Evolutionary conservation across 345 rosid genomes (phyloP).

Genomic region (Alliaria petiolata): DNA sequence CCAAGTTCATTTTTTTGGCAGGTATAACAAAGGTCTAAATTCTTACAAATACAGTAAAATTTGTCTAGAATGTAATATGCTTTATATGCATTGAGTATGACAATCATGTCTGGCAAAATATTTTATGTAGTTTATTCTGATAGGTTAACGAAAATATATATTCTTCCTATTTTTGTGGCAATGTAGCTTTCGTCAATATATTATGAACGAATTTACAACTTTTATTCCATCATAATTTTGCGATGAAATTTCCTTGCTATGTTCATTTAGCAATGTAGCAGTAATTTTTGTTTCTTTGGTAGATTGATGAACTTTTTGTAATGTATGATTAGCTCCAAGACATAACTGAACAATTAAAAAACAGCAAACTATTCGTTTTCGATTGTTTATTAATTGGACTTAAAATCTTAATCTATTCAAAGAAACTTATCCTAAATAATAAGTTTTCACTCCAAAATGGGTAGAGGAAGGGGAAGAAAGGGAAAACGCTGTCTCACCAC

Average conservation of each 20-base stretch:
- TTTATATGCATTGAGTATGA: not conserved
- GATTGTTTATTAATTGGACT: not conserved
- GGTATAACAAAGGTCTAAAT: slow-evolving; percentile 8
- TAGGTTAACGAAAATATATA: not conserved
- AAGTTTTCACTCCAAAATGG: not conserved
- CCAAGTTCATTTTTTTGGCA: not conserved
- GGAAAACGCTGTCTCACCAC: not conserved
- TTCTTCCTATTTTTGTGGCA: not conserved
- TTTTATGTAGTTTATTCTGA: not conserved
- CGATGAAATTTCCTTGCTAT: not conserved
- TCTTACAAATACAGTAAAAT: not conserved
- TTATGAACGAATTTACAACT: not conserved
- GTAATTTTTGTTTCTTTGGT: not conserved
- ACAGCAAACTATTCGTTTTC: not conserved
- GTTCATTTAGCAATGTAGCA: not conserved
- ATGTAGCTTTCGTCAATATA: not conserved
- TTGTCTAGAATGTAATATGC: not conserved
- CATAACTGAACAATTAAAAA: not conserved
- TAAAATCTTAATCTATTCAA: not conserved
- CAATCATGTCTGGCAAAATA: not conserved
- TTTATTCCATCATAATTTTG: not conserved
- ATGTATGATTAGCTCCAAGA: not conserved
- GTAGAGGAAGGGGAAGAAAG: not conserved
- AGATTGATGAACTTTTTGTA: not conserved
- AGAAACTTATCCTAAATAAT: not conserved